Percentiles rank a stretch among this genome's conserved stretches.
phyloP scores from a whole-genome alignment of 768 basidiomycete genomes.

The Calocybe gangraenosa region DNA sequence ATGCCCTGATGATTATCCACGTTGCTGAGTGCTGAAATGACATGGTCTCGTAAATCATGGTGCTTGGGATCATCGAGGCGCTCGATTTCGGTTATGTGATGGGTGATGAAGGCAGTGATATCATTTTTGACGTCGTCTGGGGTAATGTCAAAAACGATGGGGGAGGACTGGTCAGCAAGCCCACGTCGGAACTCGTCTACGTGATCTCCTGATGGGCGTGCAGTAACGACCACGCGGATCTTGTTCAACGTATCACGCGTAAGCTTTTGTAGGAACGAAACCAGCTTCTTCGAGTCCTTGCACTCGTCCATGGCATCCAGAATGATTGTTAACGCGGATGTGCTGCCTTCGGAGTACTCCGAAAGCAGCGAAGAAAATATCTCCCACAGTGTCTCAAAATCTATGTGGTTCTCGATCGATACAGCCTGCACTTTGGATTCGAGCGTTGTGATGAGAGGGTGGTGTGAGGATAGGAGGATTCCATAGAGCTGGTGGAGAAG shows the following conservation, averaged over 20 bases:
- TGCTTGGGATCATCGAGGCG: background rate
- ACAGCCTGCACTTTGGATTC: background rate
- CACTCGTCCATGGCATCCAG: constrained; percentile 4
- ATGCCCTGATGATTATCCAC: constrained; percentile 5
- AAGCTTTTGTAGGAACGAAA: background rate
- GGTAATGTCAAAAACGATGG: background rate
- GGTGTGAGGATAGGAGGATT: background rate
- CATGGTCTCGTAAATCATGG: background rate
- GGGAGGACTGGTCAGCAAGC: background rate
- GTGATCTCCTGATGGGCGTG: background rate
- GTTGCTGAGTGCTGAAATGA: background rate
- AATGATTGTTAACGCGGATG: background rate
- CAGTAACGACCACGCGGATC: background rate
- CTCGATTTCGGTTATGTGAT: background rate
- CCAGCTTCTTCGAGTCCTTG: background rate
- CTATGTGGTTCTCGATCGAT: background rate
- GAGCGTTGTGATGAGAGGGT: background rate
- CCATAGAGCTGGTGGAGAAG: background rate
- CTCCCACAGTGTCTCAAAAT: background rate
- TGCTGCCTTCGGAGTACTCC: background rate
- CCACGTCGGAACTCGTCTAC: background rate
- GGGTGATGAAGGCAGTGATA: background rate
- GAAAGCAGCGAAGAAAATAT: background rate
- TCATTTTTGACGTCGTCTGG: constrained; percentile 1
- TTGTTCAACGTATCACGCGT: background rate